phyloP scores from a whole-genome alignment of 2,329 filamentous ascomycete genomes.

The Talaromyces sp. region DNA sequence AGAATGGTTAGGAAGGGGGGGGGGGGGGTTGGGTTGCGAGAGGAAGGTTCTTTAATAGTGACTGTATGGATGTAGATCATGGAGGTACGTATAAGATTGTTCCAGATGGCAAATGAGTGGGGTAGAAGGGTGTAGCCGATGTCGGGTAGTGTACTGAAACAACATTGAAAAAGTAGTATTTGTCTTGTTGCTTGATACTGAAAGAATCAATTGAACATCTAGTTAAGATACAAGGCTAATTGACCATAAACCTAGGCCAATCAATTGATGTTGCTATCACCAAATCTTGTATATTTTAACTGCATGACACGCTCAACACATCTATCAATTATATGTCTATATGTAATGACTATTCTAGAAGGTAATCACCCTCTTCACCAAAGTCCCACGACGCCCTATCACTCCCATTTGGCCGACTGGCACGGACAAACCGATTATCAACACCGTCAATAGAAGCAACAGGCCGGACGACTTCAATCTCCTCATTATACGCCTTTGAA shows the following conservation, averaged over 20 bases:
- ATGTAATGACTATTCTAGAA: neutral
- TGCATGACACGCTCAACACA: too few species aligned
- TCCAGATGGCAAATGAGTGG: neutral
- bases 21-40: neutral
- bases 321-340: too few species aligned
- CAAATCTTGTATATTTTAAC: too few species aligned
- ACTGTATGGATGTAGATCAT: neutral
- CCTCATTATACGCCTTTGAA: slow-evolving; percentile 36
- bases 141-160: slow-evolving; percentile 1
- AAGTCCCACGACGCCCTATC: slow-evolving; percentile 46
- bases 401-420: slow-evolving; percentile 47
- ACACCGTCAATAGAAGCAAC: slow-evolving; percentile 42
- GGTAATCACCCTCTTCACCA: slow-evolving; percentile 21
- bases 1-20: neutral
- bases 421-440: slow-evolving; percentile 44
- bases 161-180: too few species aligned
- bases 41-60: neutral
- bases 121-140: neutral
- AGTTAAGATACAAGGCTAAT: too few species aligned
- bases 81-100: neutral
- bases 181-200: too few species aligned
- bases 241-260: too few species aligned
- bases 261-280: too few species aligned
- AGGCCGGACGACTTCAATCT: slow-evolving; percentile 44
- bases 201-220: too few species aligned